Percentiles rank a stretch among this genome's conserved stretches.
Conservation (phyloP, 768 basidiomycete species). For the Tricholoma furcatifolium region DNA sequence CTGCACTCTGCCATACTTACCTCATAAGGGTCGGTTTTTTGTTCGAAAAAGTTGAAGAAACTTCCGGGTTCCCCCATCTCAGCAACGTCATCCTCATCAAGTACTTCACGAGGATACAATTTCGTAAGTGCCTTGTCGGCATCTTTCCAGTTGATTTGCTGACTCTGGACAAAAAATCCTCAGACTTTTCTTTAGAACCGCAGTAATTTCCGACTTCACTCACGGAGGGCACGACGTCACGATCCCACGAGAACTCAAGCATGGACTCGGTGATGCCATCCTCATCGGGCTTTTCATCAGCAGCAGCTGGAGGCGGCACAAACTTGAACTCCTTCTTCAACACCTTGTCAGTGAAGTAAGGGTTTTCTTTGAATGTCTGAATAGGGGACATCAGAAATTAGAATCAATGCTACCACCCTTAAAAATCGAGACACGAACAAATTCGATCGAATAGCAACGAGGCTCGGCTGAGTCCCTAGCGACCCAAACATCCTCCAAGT, state of each 20-base stretch:
- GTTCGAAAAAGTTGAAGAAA: slow-evolving; percentile 88
- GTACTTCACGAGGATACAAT: slow-evolving; percentile 65
- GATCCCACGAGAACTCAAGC: slow-evolving; percentile 80
- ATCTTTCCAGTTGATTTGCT: slow-evolving; percentile 81
- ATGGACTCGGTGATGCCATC: slow-evolving; percentile 77
- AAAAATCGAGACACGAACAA: slow-evolving; percentile 56
- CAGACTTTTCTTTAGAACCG: slow-evolving; percentile 8
- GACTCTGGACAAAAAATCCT: slow-evolving; percentile 38
- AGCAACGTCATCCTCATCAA: slow-evolving; percentile 62
- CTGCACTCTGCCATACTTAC: slow-evolving; percentile 32
- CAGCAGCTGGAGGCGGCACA: slow-evolving; percentile 49
- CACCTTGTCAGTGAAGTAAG: slow-evolving; percentile 73
- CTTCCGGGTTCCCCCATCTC: slow-evolving; percentile 59
- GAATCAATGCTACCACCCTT: background rate
- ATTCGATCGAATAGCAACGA: slow-evolving; percentile 82
- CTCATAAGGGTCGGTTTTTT: slow-evolving; percentile 61
- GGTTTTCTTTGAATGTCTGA: slow-evolving; percentile 85
- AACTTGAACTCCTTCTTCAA: slow-evolving; percentile 85
- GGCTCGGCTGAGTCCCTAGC: slow-evolving; percentile 70
- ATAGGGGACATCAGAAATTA: slow-evolving; percentile 14
- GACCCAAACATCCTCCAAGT: slow-evolving; percentile 85
- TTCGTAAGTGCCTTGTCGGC: slow-evolving; percentile 75
- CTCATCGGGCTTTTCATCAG: slow-evolving; percentile 59
- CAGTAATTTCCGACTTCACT: slow-evolving; percentile 16
- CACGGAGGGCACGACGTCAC: slow-evolving; percentile 68